Evolutionary conservation across 805 yeast genomes (phyloP), one percentile per base, ranked within the genome.

Genomic region (Cyberlindnera misumaiensis): DNA sequence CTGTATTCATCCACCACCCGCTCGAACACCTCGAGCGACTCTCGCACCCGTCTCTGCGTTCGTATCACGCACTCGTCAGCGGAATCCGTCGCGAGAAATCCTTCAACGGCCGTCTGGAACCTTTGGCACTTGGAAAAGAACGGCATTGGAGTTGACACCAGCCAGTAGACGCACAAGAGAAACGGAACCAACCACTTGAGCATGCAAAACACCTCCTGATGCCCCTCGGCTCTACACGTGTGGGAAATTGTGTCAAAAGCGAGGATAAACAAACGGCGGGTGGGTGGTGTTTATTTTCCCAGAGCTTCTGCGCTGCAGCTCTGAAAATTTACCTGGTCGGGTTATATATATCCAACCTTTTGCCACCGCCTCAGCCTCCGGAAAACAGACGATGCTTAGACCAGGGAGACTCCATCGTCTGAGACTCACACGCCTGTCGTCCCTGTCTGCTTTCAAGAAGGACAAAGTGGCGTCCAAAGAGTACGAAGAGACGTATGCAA

Each of bases 1-100:
- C 32, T 9, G 20, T 30, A 39, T 14, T 26, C n/a, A 12, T 43
- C 41, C 24, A 48, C 25, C 4, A 42, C 36, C n/a, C 40, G 33
- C 11, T 26, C 17, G 10, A 46, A 35, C 4, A 40, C 28, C 5
- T 20, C 25, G 26, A 44, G 17, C 3, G 44, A 35, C 15, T 40
- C 38, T 17, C 26, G 26, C 5, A 44, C 34, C 26, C 42, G 39
- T 11, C 14, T n/a, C 35, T 45, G 40, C 12, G 44, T 41, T 26
- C 38, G 15, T 22, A 35, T 16, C 6, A 39, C 12, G 5, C 35
- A 8, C 10, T 15, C 15, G 12, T 39, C 32, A 15, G 31, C 30
- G 10, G 30, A 14, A 11, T 29, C 11, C 4, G 31, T n/a, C 3
- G 14, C n/a, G 16, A 34, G 28, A 15, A 39, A 20, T 14, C 3